A percentile compares a stretch with the other conserved stretches of the same genome.
Evolutionary conservation across 495 filamentous ascomycete species (phyloP).

Genomic region (Aspergillus nanangensis): DNA sequence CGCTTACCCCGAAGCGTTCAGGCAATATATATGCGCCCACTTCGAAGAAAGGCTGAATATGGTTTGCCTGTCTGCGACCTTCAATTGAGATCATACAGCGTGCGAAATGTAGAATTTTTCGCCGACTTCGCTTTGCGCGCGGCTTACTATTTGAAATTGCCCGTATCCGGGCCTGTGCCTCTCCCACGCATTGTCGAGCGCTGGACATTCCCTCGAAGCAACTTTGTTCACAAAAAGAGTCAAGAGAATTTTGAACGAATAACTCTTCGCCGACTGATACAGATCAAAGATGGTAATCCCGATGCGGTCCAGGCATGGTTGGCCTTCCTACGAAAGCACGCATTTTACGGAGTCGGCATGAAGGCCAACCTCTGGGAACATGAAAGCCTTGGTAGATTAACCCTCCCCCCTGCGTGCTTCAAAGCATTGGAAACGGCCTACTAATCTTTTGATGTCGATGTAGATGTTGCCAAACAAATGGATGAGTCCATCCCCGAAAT

Average conservation of each 20-base stretch:
- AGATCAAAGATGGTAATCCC: constrained; percentile 88
- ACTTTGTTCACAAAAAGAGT: constrained; percentile 93
- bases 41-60: constrained; percentile 67
- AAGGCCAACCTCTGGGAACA: constrained; percentile 96
- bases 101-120: constrained; percentile 91
- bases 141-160: constrained; percentile 87
- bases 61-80: constrained; percentile 84
- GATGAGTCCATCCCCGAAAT: constrained; percentile 55
- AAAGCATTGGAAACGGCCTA: constrained; percentile 63
- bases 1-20: constrained; percentile 73
- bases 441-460: background rate
- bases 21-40: constrained; percentile 78
- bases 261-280: constrained; percentile 80
- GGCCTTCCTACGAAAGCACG: constrained; percentile 83
- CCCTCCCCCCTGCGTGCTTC: constrained; percentile 72
- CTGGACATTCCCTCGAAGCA: constrained; percentile 88
- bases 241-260: constrained; percentile 97
- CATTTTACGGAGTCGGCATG: constrained; percentile 94
- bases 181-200: constrained; percentile 79
- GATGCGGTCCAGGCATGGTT: constrained; percentile 88
- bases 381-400: constrained; percentile 57
- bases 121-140: constrained; percentile 91
- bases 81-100: constrained; percentile 86
- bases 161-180: constrained; percentile 83
- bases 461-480: constrained; percentile 65